phyloP scores from a whole-genome alignment of 164 flowering plant genomes.

The Taxillus chinensis region DNA sequence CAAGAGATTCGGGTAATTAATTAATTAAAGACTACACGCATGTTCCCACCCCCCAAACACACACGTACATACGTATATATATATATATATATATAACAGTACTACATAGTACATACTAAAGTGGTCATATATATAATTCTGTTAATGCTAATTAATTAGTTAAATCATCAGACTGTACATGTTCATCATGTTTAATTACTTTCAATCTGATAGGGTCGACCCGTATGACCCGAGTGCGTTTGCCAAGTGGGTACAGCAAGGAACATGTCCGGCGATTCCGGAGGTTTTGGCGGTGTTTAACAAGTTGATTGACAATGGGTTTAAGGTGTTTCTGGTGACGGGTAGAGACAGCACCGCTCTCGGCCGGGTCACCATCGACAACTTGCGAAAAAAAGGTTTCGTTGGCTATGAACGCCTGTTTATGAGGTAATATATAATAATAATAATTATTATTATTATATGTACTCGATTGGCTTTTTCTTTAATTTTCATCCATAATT shows the following conservation, averaged over 20 bases:
- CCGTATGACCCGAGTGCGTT: background rate
- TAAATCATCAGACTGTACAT: too few relatives aligned
- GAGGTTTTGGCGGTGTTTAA: background rate
- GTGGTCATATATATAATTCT: too few relatives aligned
- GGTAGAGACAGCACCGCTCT: background rate
- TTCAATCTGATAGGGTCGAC: background rate
- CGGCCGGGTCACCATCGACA: background rate
- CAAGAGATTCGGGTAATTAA: constrained; percentile 54
- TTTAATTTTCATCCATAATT: too few relatives aligned
- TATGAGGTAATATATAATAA: background rate
- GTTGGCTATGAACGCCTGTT: background rate
- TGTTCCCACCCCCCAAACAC: too few relatives aligned
- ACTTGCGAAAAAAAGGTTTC: background rate
- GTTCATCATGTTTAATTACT: too few relatives aligned
- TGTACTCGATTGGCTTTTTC: too few relatives aligned
- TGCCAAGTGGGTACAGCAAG: background rate
- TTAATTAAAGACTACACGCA: background rate
- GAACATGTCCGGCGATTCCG: background rate
- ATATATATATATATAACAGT: too few relatives aligned
- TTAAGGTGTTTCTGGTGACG: background rate
- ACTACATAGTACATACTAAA: too few relatives aligned
- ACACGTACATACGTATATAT: too few relatives aligned
- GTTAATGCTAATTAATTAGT: too few relatives aligned
- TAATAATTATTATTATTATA: too few relatives aligned
- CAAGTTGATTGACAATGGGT: background rate